phyloP scores from a whole-genome alignment of 352 stramenopile genomes.

The Salisapilia sapeloensis region DNA sequence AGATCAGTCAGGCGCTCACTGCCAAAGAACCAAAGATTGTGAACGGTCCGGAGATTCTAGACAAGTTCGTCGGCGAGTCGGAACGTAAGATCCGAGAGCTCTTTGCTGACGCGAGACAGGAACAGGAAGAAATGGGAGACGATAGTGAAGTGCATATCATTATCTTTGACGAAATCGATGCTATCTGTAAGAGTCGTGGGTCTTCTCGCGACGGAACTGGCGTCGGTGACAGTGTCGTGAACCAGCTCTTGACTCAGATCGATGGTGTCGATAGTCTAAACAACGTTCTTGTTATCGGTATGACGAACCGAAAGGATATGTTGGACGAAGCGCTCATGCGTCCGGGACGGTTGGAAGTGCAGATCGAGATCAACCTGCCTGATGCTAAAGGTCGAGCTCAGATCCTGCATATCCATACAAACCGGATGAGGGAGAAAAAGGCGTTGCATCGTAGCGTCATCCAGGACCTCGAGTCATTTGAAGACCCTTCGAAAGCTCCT shows the following conservation, averaged over 20 bases:
- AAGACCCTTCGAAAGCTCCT: slow-evolving; percentile 40
- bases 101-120: slow-evolving; percentile 88
- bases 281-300: slow-evolving; percentile 99
- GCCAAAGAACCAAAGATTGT: slow-evolving; percentile 94
- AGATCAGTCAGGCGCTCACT: slow-evolving; percentile 95
- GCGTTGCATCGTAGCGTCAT: slow-evolving; percentile 49
- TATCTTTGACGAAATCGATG: slow-evolving; percentile 99
- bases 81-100: slow-evolving; percentile 98
- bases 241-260: slow-evolving; percentile 99
- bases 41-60: slow-evolving; percentile 97
- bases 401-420: slow-evolving; percentile 98
- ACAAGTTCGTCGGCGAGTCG: slow-evolving; percentile 98
- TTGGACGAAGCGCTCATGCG: slow-evolving; percentile 95
- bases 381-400: slow-evolving; percentile 91
- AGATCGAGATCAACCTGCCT: slow-evolving; percentile 99
- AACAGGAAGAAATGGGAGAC: slow-evolving; percentile 86
- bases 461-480: slow-evolving; percentile 56
- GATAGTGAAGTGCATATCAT: slow-evolving; percentile 98
- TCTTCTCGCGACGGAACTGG: slow-evolving; percentile 87
- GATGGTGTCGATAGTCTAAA: slow-evolving; percentile 99
- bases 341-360: slow-evolving; percentile 97
- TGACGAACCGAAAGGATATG: slow-evolving; percentile 98
- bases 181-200: slow-evolving; percentile 96
- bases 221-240: slow-evolving; percentile 96
- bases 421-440: slow-evolving; percentile 61